A percentile compares a stretch with the other conserved stretches of the same genome.
phyloP scores from a whole-genome alignment of 192 early-diverging fungal species.

The Piromyces sp. region DNA sequence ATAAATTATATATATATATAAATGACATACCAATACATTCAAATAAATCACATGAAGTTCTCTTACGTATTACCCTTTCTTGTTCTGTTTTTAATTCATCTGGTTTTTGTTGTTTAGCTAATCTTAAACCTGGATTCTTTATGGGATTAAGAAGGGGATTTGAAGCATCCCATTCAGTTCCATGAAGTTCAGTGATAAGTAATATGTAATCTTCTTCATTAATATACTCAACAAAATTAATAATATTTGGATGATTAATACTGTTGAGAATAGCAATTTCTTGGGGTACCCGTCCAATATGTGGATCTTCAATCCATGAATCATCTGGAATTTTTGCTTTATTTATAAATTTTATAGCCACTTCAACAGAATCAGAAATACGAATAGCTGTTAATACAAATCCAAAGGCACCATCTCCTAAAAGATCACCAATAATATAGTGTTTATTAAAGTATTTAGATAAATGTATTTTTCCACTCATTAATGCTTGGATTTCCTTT shows the following conservation, averaged over 20 bases:
- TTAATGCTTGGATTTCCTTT: not conserved
- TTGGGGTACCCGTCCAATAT: slow-evolving; percentile 5
- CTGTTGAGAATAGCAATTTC: slow-evolving; percentile 15
- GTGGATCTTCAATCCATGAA: slow-evolving; percentile 9
- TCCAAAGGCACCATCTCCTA: not conserved
- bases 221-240: slow-evolving; percentile 21
- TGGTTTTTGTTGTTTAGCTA: not conserved
- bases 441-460: not conserved
- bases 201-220: slow-evolving; percentile 18
- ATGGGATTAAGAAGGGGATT: slow-evolving; percentile 14
- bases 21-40: slow-evolving; percentile 23
- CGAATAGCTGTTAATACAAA: not conserved
- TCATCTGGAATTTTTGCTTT: slow-evolving; percentile 17
- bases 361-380: not conserved
- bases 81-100: slow-evolving; percentile 5
- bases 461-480: not conserved
- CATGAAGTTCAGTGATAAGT: slow-evolving; percentile 27
- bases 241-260: slow-evolving; percentile 24
- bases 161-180: slow-evolving; percentile 16
- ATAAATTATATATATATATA: too few species aligned
- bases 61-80: slow-evolving; percentile 12
- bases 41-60: slow-evolving; percentile 27
- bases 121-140: slow-evolving; percentile 14
- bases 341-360: slow-evolving; percentile 34
- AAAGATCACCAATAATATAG: not conserved